These are phyloP conservation scores for Marasmius sp. DNA, from an alignment of 1,284 basidiomycete genomes.

Conservation along the genomic window DNA sequence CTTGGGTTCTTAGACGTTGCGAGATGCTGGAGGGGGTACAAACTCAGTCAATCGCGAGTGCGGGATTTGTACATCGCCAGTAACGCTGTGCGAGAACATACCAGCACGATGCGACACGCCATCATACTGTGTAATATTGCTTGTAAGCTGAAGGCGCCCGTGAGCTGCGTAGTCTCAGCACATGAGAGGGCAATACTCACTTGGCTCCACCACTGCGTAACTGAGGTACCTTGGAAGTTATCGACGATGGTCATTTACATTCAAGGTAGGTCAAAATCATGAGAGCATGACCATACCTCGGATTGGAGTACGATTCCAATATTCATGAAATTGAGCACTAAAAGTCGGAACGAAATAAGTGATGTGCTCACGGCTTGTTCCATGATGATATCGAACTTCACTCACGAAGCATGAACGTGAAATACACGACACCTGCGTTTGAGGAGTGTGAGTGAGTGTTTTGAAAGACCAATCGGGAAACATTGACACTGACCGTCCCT, in stretches of 20 bases:
- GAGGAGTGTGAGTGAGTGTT: not conserved
- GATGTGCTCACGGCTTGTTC: not conserved
- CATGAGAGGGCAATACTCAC: slow-evolving; percentile 7
- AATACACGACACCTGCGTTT: slow-evolving; percentile 23
- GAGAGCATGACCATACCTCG: slow-evolving; percentile 6
- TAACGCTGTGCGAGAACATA: not conserved
- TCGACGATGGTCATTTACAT: not conserved
- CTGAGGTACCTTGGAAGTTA: slow-evolving; percentile 12
- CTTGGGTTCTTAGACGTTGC: slow-evolving; percentile 3
- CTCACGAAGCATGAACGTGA: slow-evolving; percentile 19
- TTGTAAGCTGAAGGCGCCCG: slow-evolving; percentile 15
- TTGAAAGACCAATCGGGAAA: not conserved
- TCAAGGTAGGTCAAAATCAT: not conserved
- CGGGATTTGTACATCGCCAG: too few species aligned
- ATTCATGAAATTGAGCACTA: slow-evolving; percentile 19
- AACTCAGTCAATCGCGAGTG: not conserved
- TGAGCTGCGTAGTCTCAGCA: not conserved
- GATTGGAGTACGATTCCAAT: slow-evolving; percentile 18
- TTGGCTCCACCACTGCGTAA: slow-evolving; percentile 19
- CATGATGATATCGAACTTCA: slow-evolving; percentile 3
- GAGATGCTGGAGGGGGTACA: slow-evolving; percentile 1
- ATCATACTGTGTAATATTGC: slow-evolving; percentile 21
- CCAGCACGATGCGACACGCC: slow-evolving; percentile 19
- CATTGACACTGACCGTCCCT: slow-evolving; percentile 16
- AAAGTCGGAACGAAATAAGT: not conserved